These are phyloP conservation scores for Quercus gilva DNA, from an alignment of 306 rosid species.

Conservation along the genomic window DNA sequence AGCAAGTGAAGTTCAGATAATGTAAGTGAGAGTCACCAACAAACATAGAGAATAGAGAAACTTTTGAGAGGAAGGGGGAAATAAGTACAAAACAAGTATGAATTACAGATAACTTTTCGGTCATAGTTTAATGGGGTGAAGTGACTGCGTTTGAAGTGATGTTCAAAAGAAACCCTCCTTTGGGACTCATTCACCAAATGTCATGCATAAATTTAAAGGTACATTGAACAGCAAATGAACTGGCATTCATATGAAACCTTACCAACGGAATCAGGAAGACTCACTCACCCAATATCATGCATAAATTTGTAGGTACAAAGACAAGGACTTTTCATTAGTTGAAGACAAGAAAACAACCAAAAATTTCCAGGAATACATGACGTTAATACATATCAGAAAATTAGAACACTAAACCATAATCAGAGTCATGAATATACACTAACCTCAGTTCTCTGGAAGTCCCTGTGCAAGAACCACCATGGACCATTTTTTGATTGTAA, in stretches of 20 bases:
- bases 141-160: neutral
- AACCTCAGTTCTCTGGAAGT: slow-evolving; percentile 48
- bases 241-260: neutral
- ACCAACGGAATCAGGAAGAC: neutral
- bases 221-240: neutral
- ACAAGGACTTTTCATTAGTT: neutral
- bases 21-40: neutral
- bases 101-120: neutral
- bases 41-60: neutral
- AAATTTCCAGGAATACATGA: neutral
- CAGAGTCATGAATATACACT: slow-evolving; percentile 18
- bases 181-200: neutral
- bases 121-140: neutral
- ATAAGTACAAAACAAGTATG: neutral
- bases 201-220: neutral
- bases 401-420: neutral
- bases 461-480: slow-evolving; percentile 86
- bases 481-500: slow-evolving; percentile 80
- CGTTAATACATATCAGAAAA: neutral
- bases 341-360: neutral
- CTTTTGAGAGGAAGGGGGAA: neutral
- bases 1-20: neutral
- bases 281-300: neutral
- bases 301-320: neutral
- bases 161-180: neutral